These are phyloP conservation scores for Fusarium transvaalense DNA, from an alignment of 2,329 filamentous ascomycete species.

Conservation along the genomic window DNA sequence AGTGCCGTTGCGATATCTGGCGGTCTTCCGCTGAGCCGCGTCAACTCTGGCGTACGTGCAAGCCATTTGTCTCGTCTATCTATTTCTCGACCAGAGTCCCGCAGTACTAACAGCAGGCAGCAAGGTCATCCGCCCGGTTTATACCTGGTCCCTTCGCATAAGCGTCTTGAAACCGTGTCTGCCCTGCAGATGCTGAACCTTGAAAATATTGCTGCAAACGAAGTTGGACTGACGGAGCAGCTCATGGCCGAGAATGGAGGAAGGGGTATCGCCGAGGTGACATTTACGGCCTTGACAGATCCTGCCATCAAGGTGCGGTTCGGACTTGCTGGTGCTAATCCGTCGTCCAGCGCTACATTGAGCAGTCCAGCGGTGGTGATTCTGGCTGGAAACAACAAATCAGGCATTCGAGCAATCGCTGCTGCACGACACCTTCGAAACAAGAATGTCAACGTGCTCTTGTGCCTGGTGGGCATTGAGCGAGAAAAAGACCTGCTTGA, in stretches of 20 bases:
- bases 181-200: constrained; percentile 91
- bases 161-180: constrained; percentile 72
- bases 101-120: constrained; percentile 53
- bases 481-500: constrained; percentile 84
- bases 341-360: constrained; percentile 48
- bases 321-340: constrained; percentile 57
- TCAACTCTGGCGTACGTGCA: constrained; percentile 61
- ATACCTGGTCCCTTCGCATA: constrained; percentile 67
- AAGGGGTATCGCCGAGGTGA: constrained; percentile 87
- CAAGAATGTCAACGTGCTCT: constrained; percentile 81
- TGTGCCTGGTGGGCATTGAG: constrained; percentile 88
- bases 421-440: constrained; percentile 89
- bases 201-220: constrained; percentile 89
- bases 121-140: constrained; percentile 60
- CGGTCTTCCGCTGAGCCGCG: constrained; percentile 59
- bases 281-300: constrained; percentile 75
- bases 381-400: constrained; percentile 95
- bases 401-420: constrained; percentile 84
- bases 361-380: constrained; percentile 70
- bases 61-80: constrained; percentile 50
- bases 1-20: constrained; percentile 56
- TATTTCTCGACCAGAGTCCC: constrained; percentile 49
- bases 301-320: constrained; percentile 69
- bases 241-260: constrained; percentile 94
- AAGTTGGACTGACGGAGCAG: constrained; percentile 87